These are phyloP conservation scores for Vitis hybrid DNA, from an alignment of 177 flowering plant genomes.

Conservation along the genomic window DNA sequence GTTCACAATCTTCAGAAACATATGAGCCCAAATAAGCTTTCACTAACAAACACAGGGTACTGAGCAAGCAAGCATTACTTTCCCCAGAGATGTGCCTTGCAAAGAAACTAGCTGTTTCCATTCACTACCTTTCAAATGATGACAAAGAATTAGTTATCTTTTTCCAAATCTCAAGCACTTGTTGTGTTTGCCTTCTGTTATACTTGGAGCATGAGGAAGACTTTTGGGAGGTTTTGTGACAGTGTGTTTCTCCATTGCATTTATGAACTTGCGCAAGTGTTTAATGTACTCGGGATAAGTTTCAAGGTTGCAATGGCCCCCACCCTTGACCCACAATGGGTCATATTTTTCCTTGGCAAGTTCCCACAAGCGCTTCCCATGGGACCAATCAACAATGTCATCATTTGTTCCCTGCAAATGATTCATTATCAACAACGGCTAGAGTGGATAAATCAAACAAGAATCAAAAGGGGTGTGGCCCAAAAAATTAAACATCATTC, in stretches of 20 bases:
- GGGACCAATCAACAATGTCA: conserved; percentile 86
- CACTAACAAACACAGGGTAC: background rate
- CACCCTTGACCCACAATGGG: conserved; percentile 94
- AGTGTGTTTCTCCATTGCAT: conserved; percentile 81
- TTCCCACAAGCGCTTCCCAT: conserved; percentile 97
- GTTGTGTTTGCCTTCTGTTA: conserved; percentile 69
- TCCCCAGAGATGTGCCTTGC: background rate
- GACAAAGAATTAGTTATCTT: conserved; percentile 28
- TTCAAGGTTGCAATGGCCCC: conserved; percentile 97
- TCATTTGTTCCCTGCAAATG: conserved; percentile 80
- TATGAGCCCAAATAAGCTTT: conserved; percentile 2
- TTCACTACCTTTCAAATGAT: background rate
- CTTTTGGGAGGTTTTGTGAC: conserved; percentile 44
- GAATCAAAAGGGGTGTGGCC: background rate
- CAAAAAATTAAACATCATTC: background rate
- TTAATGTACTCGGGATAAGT: conserved; percentile 93
- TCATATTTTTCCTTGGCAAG: conserved; percentile 90
- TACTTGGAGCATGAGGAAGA: conserved; percentile 33
- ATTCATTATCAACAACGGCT: conserved; percentile 8
- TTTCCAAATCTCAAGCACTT: conserved; percentile 85
- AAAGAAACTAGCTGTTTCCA: conserved; percentile 1
- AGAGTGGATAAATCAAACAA: background rate
- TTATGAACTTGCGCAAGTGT: conserved; percentile 81
- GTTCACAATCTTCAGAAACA: conserved; percentile 4
- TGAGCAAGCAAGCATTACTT: too few species aligned